phyloP scores from a whole-genome alignment of 805 yeast species.

The Yarrowia divulgata region DNA sequence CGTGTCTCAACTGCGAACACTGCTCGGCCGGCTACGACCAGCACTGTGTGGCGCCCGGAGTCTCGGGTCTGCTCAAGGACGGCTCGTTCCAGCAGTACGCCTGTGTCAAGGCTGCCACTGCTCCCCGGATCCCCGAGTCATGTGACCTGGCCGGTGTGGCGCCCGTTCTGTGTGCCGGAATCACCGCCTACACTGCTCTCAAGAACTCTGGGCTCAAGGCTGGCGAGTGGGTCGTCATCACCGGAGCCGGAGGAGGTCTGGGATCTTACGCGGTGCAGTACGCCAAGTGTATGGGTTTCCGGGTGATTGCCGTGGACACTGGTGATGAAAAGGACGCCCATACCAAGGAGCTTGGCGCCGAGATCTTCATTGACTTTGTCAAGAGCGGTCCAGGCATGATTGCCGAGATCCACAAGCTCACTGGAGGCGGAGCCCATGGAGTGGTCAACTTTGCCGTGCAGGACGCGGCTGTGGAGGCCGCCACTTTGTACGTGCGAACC shows the following conservation, averaged over 20 bases:
- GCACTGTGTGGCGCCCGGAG: slow-evolving; percentile 69
- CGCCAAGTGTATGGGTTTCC: slow-evolving; percentile 77
- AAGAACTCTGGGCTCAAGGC: slow-evolving; percentile 74
- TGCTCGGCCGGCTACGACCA: slow-evolving; percentile 73
- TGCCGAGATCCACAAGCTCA: slow-evolving; percentile 61
- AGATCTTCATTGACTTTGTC: slow-evolving; percentile 65
- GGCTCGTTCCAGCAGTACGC: slow-evolving; percentile 93
- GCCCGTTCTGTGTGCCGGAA: slow-evolving; percentile 90
- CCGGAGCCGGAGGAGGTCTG: slow-evolving; percentile 84
- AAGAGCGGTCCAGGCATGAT: slow-evolving; percentile 59
- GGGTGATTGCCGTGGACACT: slow-evolving; percentile 75
- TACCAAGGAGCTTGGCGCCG: slow-evolving; percentile 67
- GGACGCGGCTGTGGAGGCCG: slow-evolving; percentile 67
- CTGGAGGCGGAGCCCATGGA: slow-evolving; percentile 79
- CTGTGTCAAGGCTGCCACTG: slow-evolving; percentile 86
- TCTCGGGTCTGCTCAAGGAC: slow-evolving; percentile 90
- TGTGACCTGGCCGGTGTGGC: slow-evolving; percentile 77
- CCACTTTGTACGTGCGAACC: slow-evolving; percentile 66
- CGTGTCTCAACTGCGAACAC: slow-evolving; percentile 78
- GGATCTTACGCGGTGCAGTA: slow-evolving; percentile 78
- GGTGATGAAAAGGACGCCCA: slow-evolving; percentile 67
- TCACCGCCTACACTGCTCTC: slow-evolving; percentile 88
- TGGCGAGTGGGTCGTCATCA: slow-evolving; percentile 77
- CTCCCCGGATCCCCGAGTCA: slow-evolving; percentile 77
- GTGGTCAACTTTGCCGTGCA: slow-evolving; percentile 78